Conservation (phyloP, 2,329 filamentous ascomycete species). For the Diaporthe aspalathi region DNA sequence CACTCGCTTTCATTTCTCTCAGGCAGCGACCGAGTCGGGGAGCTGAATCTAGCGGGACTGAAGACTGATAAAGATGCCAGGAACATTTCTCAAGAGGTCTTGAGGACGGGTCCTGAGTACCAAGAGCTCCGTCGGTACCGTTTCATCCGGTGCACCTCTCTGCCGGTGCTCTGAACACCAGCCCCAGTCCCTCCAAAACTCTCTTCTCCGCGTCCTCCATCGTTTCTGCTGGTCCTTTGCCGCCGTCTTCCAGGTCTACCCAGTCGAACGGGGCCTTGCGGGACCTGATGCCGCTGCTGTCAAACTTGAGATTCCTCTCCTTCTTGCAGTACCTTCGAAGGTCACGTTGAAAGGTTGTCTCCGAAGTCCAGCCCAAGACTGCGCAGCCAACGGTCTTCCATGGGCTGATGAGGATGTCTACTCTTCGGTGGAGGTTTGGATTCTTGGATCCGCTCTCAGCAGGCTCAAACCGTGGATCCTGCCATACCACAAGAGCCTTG, state of each 20-base stretch:
- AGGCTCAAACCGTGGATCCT: conserved; percentile 67
- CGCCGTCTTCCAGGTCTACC: conserved; percentile 76
- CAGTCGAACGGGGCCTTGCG: conserved; percentile 61
- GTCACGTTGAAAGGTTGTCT: conserved; percentile 90
- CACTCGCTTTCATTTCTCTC: neutral
- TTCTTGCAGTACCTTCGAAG: conserved; percentile 82
- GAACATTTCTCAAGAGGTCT: neutral
- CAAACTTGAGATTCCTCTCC: conserved; percentile 82
- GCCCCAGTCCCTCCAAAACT: conserved; percentile 80
- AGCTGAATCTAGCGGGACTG: neutral
- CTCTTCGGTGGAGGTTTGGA: conserved; percentile 80
- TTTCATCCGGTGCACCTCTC: conserved; percentile 75
- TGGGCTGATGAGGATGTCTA: conserved; percentile 91
- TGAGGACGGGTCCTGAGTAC: neutral
- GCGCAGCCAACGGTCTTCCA: conserved; percentile 93
- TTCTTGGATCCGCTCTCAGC: conserved; percentile 64
- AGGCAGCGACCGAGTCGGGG: neutral
- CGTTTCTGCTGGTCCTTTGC: conserved; percentile 63
- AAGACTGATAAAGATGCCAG: neutral
- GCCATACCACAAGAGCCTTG: conserved; percentile 94
- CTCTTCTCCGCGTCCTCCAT: conserved; percentile 81
- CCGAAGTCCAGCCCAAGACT: conserved; percentile 87
- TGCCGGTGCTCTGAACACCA: conserved; percentile 74
- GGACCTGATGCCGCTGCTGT: conserved; percentile 85
- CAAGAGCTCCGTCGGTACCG: neutral